phyloP scores from a whole-genome alignment of 352 stramenopile species.

The Pythium utonaiense region DNA sequence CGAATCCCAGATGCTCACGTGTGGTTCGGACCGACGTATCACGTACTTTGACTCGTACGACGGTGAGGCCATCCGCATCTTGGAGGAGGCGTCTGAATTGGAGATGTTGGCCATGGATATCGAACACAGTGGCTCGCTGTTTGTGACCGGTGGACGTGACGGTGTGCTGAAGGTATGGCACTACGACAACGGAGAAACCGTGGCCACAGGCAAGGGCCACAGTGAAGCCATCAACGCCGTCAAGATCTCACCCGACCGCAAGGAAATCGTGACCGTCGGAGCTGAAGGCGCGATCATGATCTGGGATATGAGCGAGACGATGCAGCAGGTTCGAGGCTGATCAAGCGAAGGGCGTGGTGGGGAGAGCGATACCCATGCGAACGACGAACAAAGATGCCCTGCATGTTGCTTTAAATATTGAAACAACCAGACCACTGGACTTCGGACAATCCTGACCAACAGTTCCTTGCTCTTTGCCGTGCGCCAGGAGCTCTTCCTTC shows the following conservation, averaged over 20 bases:
- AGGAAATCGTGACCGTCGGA: constrained; percentile 92
- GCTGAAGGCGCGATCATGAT: constrained; percentile 95
- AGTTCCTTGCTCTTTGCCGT: no score
- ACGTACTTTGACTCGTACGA: constrained; percentile 97
- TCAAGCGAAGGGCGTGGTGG: background rate
- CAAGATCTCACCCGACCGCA: constrained; percentile 91
- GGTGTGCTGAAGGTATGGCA: constrained; percentile 94
- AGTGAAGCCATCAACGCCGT: constrained; percentile 92
- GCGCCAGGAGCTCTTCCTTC: no score
- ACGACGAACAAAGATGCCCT: background rate
- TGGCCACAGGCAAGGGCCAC: constrained; percentile 89
- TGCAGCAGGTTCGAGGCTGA: constrained; percentile 17
- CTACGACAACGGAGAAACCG: constrained; percentile 94
- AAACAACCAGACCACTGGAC: background rate
- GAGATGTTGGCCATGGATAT: constrained; percentile 95
- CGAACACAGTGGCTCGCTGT: constrained; percentile 81
- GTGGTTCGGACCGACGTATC: constrained; percentile 93
- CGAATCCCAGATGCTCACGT: constrained; percentile 95
- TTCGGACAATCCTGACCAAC: no score
- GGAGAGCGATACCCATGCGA: background rate
- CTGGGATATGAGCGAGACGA: constrained; percentile 79
- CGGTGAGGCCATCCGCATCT: constrained; percentile 91
- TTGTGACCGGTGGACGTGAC: constrained; percentile 90
- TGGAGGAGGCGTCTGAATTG: constrained; percentile 87
- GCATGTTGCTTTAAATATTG: constrained; percentile 22